Base-by-base conservation (phyloP, 768 basidiomycete species). In the Boletus edulis region DNA sequence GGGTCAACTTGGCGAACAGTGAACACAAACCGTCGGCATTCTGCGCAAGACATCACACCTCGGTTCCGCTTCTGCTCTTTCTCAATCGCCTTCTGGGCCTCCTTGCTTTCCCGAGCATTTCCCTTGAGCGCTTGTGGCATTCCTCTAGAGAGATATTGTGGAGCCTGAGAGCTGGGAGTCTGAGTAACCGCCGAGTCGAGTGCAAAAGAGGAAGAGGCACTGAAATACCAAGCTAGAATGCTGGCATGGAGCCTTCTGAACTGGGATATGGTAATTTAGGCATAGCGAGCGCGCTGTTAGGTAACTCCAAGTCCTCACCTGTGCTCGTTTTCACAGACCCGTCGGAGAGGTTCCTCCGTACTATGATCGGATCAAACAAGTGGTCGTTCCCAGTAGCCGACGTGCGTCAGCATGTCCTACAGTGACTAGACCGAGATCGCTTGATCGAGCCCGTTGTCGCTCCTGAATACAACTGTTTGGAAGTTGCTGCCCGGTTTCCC, bases 61-160 rank as follows among this genome's bases (percentile, higher is more conserved):
- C 82, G 73, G 3, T 83, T 82, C 39, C 84, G 75, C 63, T 86
- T 86, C 9, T 82, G 78, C 73, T 86, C 84, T 65, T 86, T 85
- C 61, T 86, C 84, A 51, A 83, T 80, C 15, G 78, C 76, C 46
- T 78, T 78, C 56, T 81, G 81, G 13, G 63, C 61, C 31, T 73
- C 70, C 49, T 58, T 70, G 32, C 32, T 59, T 22, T 70, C 68
- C 41, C 72, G 72, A n/a, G 59, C 55, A 64, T 79, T 81, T 58
- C 75, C 76, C 60, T 80, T 77, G 43, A 73, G 64, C 34, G 78
- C 75, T 70, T 78, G 80, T 24, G 82, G 80, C 81, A 82, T 83
- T 40, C 17, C 17, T 35, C 34, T 4, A 17, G 37, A 18, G 24
- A n/a, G 39, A 49, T 24, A 18, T 20, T 34, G 27, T n/a, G 35